Percentiles rank a stretch among this genome's conserved stretches.
Conservation (phyloP, 1,284 basidiomycete species). For the Ceratobasidium sp. region DNA sequence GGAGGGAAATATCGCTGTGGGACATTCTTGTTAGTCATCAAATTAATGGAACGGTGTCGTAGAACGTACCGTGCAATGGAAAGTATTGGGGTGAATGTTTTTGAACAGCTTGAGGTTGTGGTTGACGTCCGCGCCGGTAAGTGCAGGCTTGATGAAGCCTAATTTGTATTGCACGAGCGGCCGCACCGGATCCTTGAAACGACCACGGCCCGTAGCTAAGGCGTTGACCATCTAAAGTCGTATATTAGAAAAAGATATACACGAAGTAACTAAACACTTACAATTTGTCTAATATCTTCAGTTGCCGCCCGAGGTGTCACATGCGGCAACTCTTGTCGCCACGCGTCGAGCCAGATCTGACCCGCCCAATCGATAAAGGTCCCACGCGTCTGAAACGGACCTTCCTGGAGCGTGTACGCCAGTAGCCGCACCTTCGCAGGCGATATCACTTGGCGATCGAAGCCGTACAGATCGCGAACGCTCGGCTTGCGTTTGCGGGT, state of each 20-base stretch:
- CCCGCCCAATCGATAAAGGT: not conserved
- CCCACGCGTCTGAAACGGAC: not conserved
- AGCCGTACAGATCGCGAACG: constrained; percentile 1
- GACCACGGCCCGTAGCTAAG: not conserved
- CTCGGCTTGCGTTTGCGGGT: constrained; percentile 11
- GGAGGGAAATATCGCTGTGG: not conserved
- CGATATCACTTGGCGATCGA: not conserved
- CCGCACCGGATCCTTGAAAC: constrained; percentile 4
- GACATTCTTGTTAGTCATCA: not conserved
- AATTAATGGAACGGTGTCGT: not conserved
- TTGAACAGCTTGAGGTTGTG: not conserved
- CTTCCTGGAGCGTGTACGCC: not conserved
- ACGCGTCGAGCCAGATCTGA: not conserved
- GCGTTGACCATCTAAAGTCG: not conserved
- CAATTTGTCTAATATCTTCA: not conserved
- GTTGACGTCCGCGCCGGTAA: not conserved
- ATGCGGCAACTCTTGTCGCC: not conserved
- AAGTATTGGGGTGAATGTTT: not conserved
- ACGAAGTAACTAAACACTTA: not conserved
- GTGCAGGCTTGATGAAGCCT: not conserved
- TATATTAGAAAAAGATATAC: not conserved
- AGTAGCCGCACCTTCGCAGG: not conserved
- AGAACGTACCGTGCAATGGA: constrained; percentile 3
- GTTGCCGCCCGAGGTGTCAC: not conserved
- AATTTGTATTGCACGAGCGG: not conserved